A percentile compares a stretch with the other conserved stretches of the same genome.
These are phyloP conservation scores for Fusarium sp. DNA, from an alignment of 2,329 filamentous ascomycete species.

Conservation along the genomic window DNA sequence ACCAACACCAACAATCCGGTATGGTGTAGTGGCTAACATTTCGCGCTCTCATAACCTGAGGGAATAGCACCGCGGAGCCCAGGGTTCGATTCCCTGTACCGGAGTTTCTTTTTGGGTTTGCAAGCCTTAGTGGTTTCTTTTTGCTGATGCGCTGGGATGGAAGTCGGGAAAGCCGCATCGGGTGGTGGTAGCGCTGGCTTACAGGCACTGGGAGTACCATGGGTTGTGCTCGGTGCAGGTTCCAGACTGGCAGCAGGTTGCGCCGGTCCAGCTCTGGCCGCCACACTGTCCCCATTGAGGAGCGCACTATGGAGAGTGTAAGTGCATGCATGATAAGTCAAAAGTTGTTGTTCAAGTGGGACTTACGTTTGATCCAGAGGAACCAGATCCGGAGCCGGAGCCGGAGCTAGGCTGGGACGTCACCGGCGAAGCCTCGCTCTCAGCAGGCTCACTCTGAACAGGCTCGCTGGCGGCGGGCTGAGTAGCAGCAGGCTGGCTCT, in stretches of 20 bases:
- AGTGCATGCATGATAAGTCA: no score
- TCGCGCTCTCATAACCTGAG: slow-evolving; percentile 45
- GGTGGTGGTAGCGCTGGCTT: neutral
- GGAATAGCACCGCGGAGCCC: slow-evolving; percentile 14
- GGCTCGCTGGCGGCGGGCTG: neutral
- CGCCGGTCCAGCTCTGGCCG: slow-evolving; percentile 40
- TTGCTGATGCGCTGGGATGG: neutral
- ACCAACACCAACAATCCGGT: neutral
- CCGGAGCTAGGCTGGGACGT: neutral
- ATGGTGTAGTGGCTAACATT: slow-evolving; percentile 45
- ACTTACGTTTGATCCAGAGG: slow-evolving; percentile 14
- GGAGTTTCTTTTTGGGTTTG: neutral
- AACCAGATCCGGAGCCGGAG: neutral
- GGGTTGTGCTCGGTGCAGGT: slow-evolving; percentile 38
- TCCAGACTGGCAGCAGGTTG: slow-evolving; percentile 41
- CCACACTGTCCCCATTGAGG: slow-evolving; percentile 39
- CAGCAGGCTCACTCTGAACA: neutral
- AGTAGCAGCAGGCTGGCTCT: neutral
- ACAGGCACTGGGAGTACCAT: slow-evolving; percentile 42
- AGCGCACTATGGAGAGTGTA: slow-evolving; percentile 27
- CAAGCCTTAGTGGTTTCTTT: neutral
- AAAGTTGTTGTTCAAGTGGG: no score
- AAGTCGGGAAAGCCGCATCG: no score
- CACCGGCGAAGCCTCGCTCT: slow-evolving; percentile 2
- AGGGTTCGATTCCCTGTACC: slow-evolving; percentile 9